phyloP scores from a whole-genome alignment of 2,329 filamentous ascomycete genomes.

The Scleromitrula shiraiana region DNA sequence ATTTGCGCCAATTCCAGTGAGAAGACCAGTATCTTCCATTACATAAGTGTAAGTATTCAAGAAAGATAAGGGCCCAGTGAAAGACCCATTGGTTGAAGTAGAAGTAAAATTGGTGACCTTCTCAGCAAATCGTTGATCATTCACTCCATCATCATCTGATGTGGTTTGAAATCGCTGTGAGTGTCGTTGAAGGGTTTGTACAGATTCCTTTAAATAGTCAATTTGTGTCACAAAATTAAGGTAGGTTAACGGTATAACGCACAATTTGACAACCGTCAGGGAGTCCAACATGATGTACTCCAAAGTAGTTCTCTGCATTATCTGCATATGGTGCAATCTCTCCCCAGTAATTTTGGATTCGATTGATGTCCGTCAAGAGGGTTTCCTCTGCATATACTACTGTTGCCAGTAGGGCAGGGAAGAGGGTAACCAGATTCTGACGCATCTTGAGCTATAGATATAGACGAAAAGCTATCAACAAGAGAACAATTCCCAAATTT shows the following conservation, averaged over 20 bases:
- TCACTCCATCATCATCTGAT: slow-evolving; percentile 37
- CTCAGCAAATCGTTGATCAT: slow-evolving; percentile 39
- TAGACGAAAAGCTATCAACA: background rate
- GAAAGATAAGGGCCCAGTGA: slow-evolving; percentile 42
- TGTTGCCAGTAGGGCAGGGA: background rate
- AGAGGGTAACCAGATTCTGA: background rate
- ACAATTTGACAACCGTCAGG: slow-evolving; percentile 47
- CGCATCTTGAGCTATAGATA: background rate
- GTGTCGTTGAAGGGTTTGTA: slow-evolving; percentile 46
- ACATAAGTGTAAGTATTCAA: slow-evolving; percentile 44
- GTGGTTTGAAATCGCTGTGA: slow-evolving; percentile 43
- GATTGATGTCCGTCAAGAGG: slow-evolving; percentile 27
- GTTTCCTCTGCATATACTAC: background rate
- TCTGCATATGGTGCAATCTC: slow-evolving; percentile 40
- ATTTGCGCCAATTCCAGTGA: slow-evolving; percentile 42
- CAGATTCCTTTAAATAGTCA: slow-evolving; percentile 24
- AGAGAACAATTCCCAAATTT: too few relatives aligned
- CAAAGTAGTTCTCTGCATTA: slow-evolving; percentile 38
- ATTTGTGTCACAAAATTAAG: background rate
- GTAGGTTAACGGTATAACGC: background rate
- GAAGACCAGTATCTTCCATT: slow-evolving; percentile 33
- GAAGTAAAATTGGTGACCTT: slow-evolving; percentile 41
- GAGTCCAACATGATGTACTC: slow-evolving; percentile 38
- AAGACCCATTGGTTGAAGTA: slow-evolving; percentile 29
- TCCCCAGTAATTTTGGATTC: slow-evolving; percentile 35